Percentiles rank a stretch among this genome's conserved stretches.
These are phyloP conservation scores for Gossypium herbaceum DNA, from an alignment of 345 rosid genomes.

Conservation along the genomic window DNA sequence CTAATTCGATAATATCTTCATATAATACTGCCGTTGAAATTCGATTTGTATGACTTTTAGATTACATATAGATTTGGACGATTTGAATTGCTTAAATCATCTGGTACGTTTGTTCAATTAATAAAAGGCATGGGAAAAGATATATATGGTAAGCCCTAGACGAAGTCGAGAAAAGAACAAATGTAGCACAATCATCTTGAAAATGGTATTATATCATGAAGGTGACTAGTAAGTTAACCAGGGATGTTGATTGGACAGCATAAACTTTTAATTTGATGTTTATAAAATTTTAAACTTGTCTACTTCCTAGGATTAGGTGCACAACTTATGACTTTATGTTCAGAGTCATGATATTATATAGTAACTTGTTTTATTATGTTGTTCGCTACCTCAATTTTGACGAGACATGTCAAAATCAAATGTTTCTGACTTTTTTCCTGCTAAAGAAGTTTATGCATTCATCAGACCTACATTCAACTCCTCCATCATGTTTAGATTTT, in stretches of 20 bases:
- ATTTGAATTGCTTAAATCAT: conserved; percentile 3
- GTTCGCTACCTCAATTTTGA: neutral
- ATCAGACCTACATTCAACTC: too few relatives aligned
- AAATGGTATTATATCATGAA: conserved; percentile 1
- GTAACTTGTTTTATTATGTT: neutral
- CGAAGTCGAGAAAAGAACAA: conserved; percentile 8
- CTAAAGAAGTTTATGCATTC: neutral
- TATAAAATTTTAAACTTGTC: neutral
- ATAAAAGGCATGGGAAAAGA: neutral
- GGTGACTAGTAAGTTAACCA: neutral
- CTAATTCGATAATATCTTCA: neutral
- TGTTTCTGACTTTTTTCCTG: neutral
- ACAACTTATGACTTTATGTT: neutral
- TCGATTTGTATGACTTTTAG: neutral
- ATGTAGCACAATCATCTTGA: neutral
- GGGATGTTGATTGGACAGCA: neutral
- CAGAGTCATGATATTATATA: neutral
- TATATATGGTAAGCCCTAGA: neutral
- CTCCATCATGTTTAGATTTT: too few relatives aligned
- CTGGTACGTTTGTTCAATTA: neutral
- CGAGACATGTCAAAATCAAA: neutral
- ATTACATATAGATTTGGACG: neutral
- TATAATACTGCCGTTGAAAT: neutral
- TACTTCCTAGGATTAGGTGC: neutral
- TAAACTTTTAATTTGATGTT: neutral